phyloP scores from a whole-genome alignment of 306 rosid genomes.

The Cucurbita pepo region DNA sequence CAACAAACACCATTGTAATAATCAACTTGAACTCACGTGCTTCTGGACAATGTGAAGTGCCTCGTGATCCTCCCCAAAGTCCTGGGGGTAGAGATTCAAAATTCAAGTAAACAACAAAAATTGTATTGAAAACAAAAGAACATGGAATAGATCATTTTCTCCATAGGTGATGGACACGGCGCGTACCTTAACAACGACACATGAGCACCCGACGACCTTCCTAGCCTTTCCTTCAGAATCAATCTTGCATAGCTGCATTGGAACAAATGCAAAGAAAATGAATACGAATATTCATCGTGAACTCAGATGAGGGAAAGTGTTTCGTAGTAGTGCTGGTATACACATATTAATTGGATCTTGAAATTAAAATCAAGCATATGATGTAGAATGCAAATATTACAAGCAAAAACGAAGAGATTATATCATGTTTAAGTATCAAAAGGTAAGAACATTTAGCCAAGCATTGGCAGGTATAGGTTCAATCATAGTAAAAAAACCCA shows the following conservation, averaged over 20 bases:
- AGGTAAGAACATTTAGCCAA: too few species aligned
- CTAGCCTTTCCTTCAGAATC: slow-evolving; percentile 85
- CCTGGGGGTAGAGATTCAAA: slow-evolving; percentile 11
- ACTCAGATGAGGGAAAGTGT: not conserved
- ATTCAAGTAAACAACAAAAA: not conserved
- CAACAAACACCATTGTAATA: not conserved
- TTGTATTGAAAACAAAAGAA: not conserved
- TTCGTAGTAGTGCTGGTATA: too few species aligned
- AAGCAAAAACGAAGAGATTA: not conserved
- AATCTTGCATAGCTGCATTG: slow-evolving; percentile 56
- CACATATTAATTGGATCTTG: not conserved
- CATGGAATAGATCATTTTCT: not conserved
- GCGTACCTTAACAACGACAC: slow-evolving; percentile 71
- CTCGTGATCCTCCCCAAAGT: slow-evolving; percentile 32
- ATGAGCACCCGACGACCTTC: slow-evolving; percentile 47
- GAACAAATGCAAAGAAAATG: not conserved
- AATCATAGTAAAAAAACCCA: not conserved
- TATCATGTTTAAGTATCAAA: too few species aligned
- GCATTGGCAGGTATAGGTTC: too few species aligned
- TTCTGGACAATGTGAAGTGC: slow-evolving; percentile 35
- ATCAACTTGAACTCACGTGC: slow-evolving; percentile 27
- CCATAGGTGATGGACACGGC: not conserved
- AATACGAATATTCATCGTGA: not conserved
- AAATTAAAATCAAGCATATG: not conserved
- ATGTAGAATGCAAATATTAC: not conserved